A percentile compares a stretch with the other conserved stretches of the same genome.
Evolutionary conservation across 2,329 filamentous ascomycete species (phyloP).

Genomic region (Monilinia aucupariae): DNA sequence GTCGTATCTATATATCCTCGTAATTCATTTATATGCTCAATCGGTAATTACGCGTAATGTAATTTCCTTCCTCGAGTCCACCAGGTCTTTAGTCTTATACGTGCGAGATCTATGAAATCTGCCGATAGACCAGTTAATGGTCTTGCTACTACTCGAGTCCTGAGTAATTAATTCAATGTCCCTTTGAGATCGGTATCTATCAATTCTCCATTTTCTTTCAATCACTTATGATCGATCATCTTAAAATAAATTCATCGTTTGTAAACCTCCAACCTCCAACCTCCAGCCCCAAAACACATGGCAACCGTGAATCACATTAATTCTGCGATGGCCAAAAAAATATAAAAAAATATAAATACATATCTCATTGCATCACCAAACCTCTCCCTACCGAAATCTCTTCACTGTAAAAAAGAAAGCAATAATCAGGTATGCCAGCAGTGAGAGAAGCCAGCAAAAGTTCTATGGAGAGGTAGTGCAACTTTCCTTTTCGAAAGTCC

Average conservation of each 20-base stretch:
- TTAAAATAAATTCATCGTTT: background rate
- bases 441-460: conserved; percentile 16
- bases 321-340: conserved; percentile 2
- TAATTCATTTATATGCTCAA: no score
- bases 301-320: background rate
- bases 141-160: no score
- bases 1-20: no score
- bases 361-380: conserved; percentile 6
- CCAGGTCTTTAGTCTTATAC: no score
- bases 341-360: conserved; percentile 16
- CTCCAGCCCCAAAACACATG: background rate
- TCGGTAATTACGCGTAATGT: no score
- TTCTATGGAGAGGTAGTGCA: conserved; percentile 20
- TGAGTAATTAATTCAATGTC: no score
- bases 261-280: background rate
- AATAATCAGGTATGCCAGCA: conserved; percentile 11
- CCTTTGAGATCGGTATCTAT: no score
- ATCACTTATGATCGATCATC: conserved; percentile 1
- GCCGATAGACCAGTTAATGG: no score
- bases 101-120: no score
- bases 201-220: background rate
- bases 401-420: conserved; percentile 12
- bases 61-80: no score
- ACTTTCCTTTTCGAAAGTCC: conserved; percentile 20
- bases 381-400: conserved; percentile 9